Conservation (phyloP, 164 flowering plant species). For the Vitis amurensis region DNA sequence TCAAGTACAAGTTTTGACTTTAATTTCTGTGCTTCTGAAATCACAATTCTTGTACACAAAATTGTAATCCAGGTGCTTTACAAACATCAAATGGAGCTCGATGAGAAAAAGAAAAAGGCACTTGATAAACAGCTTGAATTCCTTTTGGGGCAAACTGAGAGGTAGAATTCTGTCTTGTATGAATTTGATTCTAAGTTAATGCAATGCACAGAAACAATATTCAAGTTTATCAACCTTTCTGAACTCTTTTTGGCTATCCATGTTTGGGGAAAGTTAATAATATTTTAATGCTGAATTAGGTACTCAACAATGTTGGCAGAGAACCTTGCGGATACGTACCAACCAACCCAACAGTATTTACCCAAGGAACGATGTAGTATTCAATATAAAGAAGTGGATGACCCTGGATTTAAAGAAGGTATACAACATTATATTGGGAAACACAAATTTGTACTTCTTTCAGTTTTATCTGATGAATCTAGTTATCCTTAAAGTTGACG, state of each 20-base stretch:
- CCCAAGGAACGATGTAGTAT: conserved; percentile 22
- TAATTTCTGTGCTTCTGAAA: neutral
- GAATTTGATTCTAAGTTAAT: neutral
- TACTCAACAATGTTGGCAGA: conserved; percentile 99
- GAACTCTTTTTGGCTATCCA: neutral
- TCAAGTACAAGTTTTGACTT: neutral
- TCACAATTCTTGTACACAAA: neutral
- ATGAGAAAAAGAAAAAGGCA: conserved; percentile 85
- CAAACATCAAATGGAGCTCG: conserved; percentile 94
- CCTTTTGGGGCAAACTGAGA: conserved; percentile 96
- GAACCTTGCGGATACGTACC: conserved; percentile 67
- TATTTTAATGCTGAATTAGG: conserved; percentile 38
- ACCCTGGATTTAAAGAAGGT: conserved; percentile 11
- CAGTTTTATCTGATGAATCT: neutral
- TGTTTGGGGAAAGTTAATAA: neutral
- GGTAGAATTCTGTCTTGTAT: conserved; percentile 36
- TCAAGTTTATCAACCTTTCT: neutral
- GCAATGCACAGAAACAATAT: neutral
- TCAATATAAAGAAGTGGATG: conserved; percentile 27
- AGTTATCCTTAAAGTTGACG: neutral
- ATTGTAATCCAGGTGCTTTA: conserved; percentile 68
- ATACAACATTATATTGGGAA: conserved; percentile 24
- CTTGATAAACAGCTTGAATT: conserved; percentile 97
- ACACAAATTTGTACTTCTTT: conserved; percentile 11
- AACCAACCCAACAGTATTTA: conserved; percentile 25